Evolutionary conservation across 345 rosid genomes (phyloP), one percentile per base, ranked within the genome.

Genomic region (Alliaria petiolata): DNA sequence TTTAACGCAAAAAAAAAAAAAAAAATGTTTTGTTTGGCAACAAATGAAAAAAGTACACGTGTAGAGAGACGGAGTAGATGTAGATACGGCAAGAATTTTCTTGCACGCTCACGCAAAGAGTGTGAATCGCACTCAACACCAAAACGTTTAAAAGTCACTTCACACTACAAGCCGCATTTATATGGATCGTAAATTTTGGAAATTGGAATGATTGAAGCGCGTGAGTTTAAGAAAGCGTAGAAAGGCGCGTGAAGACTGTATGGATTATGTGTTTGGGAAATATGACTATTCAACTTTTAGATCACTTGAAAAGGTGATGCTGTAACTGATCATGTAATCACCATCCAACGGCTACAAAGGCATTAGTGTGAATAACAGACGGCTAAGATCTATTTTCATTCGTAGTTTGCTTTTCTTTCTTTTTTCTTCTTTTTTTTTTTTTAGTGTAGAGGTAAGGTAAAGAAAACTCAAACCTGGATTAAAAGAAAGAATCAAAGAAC

Each of bases 71-170:
- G 20, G 30, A 59, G 56, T 47, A 47, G 40, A 36, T 17, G 69
- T 19, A 47, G n/a, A 51, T 42, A 44, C n/a, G 55, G 55, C 40
- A 62, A 71, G 62, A 40, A 52, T 16, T 52, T 43, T n/a, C 69
- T 53, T 62, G 76, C 69, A 71, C 76, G 62, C 55, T 52, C 76
- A 71, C 55, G 76, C 76, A 65, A 63, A 55, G 65, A 72, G 65
- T 65, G 65, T 72, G 77, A 55, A 72, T 72, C 64, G 76, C 76
- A 71, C 69, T 62, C 62, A 43, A 64, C 71, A 64, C 71, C 65
- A 64, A 72, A 33, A 55, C 71, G 70, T 36, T 62, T 53, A 35
- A 36, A 34, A 45, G 70, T 72, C 70, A 72, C 65, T 72, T 64
- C 64, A 72, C 64, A 72, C 54, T 54, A 43, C 49, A 44, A 53